phyloP scores from a whole-genome alignment of 257 asterid genomes.

The Ehretia macrophylla region DNA sequence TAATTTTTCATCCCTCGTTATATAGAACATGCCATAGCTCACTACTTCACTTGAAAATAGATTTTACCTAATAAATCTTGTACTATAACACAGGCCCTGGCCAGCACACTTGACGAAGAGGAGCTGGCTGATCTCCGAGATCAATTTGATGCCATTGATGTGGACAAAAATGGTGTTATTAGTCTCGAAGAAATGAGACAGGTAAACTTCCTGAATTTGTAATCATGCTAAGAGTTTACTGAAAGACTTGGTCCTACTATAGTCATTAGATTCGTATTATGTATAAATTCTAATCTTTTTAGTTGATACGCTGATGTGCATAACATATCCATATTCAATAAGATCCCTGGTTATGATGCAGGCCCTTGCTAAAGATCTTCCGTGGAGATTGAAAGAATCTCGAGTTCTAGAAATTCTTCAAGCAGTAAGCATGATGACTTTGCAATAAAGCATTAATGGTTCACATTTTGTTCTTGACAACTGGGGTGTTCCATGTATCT shows the following conservation, averaged over 20 bases:
- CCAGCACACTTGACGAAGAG: constrained; percentile 87
- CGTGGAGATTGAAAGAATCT: constrained; percentile 97
- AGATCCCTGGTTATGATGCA: constrained; percentile 16
- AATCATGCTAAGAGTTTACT: neutral
- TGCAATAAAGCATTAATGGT: neutral
- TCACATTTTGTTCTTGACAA: neutral
- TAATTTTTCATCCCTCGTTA: constrained; percentile 22
- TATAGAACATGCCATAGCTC: neutral
- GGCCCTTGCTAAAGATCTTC: constrained; percentile 98
- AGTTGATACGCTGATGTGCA: neutral
- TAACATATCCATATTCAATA: neutral
- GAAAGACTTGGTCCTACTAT: neutral
- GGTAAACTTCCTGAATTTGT: constrained; percentile 27
- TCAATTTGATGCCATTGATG: constrained; percentile 95
- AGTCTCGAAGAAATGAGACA: constrained; percentile 99
- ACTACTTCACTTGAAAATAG: neutral
- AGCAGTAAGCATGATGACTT: constrained; percentile 56
- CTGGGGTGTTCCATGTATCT: neutral
- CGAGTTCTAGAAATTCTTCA: constrained; percentile 93
- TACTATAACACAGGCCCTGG: constrained; percentile 65
- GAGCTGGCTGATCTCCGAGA: constrained; percentile 84
- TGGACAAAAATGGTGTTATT: constrained; percentile 91
- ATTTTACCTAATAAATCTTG: neutral
- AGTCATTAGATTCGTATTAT: neutral
- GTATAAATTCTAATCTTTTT: neutral